phyloP scores from a whole-genome alignment of 495 filamentous ascomycete genomes.

The Monascus purpureus region DNA sequence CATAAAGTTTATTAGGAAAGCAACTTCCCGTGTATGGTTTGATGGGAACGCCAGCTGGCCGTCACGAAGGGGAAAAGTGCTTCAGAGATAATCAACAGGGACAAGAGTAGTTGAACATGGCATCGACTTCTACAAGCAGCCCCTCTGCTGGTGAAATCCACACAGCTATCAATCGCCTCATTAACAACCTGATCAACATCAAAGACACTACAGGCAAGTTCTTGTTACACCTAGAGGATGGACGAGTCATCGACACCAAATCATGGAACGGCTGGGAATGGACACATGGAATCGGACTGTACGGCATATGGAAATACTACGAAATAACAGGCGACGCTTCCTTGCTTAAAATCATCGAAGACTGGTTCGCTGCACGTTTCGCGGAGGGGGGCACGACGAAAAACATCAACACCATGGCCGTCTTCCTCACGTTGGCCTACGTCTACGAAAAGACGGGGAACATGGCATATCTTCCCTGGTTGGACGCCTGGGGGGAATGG shows the following conservation, averaged over 20 bases:
- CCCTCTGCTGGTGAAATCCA: too few relatives aligned
- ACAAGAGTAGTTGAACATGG: too few relatives aligned
- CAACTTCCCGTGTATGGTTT: too few relatives aligned
- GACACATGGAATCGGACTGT: slow-evolving; percentile 66
- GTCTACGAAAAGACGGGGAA: slow-evolving; percentile 56
- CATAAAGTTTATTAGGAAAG: too few relatives aligned
- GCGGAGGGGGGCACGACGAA: slow-evolving; percentile 57
- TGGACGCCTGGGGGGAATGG: slow-evolving; percentile 66
- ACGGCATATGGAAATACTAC: slow-evolving; percentile 69
- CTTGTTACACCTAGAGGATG: slow-evolving; percentile 49
- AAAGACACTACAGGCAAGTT: slow-evolving; percentile 56
- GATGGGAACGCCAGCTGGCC: too few relatives aligned
- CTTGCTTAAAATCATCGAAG: slow-evolving; percentile 43
- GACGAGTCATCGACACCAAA: slow-evolving; percentile 65
- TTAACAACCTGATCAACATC: slow-evolving; percentile 55
- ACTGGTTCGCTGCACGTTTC: slow-evolving; percentile 54
- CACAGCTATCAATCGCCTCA: slow-evolving; percentile 42
- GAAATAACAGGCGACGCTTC: slow-evolving; percentile 40
- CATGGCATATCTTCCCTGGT: slow-evolving; percentile 47
- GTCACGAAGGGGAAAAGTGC: too few relatives aligned
- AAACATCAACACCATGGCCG: slow-evolving; percentile 71
- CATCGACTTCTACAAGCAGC: too few relatives aligned
- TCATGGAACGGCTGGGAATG: slow-evolving; percentile 70
- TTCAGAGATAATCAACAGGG: too few relatives aligned
- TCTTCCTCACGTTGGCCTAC: slow-evolving; percentile 55